Conservation (phyloP, 2,329 filamentous ascomycete genomes). For the Dothiorella sarmentorum region DNA sequence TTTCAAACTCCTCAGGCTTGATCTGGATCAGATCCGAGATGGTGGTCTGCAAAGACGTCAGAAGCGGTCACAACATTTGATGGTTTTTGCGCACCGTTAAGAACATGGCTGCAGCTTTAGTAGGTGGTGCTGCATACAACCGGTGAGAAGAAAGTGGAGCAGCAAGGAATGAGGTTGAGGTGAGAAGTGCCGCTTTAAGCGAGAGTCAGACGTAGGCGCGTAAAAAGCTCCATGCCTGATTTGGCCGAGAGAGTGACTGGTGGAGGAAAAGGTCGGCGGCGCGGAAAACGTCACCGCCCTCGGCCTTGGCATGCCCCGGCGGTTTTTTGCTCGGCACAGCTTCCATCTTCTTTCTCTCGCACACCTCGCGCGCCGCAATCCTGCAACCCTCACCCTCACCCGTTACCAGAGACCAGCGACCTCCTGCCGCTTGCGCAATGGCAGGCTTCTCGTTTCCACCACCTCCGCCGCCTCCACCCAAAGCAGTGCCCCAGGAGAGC, state of each 20-base stretch:
- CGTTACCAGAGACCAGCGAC: not conserved
- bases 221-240: not conserved
- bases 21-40: constrained; percentile 94
- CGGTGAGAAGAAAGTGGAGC: not conserved
- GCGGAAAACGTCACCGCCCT: constrained; percentile 13
- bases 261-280: constrained; percentile 6
- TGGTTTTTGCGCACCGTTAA: constrained; percentile 10
- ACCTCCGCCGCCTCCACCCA: constrained; percentile 43
- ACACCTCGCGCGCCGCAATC: not conserved
- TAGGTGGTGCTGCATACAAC: not conserved
- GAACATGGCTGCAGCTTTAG: constrained; percentile 2
- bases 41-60: constrained; percentile 63
- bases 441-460: constrained; percentile 45
- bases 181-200: not conserved
- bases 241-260: not conserved
- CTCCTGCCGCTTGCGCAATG: not conserved
- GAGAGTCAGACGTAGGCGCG: not conserved
- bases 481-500: constrained; percentile 27
- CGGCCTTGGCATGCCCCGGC: constrained; percentile 2
- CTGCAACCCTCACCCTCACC: not conserved
- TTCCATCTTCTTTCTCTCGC: not conserved
- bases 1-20: constrained; percentile 80
- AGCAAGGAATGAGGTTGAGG: not conserved
- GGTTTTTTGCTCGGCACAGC: not conserved
- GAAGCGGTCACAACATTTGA: not conserved